A percentile compares a stretch with the other conserved stretches of the same genome.
phyloP scores from a whole-genome alignment of 495 filamentous ascomycete genomes.

The Aspergillus taichungensis region DNA sequence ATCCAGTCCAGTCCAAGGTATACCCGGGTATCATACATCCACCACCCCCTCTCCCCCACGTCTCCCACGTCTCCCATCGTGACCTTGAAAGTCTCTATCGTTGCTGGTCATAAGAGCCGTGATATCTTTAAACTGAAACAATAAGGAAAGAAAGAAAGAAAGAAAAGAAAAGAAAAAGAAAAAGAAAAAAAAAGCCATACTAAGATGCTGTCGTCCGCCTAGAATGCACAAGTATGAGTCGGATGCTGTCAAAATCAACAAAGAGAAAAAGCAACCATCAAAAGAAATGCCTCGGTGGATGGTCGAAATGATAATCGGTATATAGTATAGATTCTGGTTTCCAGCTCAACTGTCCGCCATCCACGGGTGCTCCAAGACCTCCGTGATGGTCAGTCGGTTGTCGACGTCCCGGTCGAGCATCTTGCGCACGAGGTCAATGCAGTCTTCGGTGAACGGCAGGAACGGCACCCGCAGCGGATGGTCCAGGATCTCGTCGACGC shows the following conservation, averaged over 20 bases:
- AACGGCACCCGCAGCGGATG: slow-evolving; percentile 89
- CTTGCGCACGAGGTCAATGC: slow-evolving; percentile 76
- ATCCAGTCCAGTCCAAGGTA: background rate
- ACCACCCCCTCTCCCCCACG: background rate
- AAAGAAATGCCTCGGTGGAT: background rate
- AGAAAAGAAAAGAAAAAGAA: slow-evolving; percentile 3
- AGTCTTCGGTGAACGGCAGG: slow-evolving; percentile 74
- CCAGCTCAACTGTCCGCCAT: slow-evolving; percentile 22
- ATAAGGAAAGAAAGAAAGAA: slow-evolving; percentile 1
- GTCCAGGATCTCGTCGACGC: slow-evolving; percentile 98
- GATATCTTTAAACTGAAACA: slow-evolving; percentile 1
- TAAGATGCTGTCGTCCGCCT: background rate
- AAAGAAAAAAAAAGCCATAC: slow-evolving; percentile 1
- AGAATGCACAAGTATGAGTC: background rate
- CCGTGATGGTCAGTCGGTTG: slow-evolving; percentile 67
- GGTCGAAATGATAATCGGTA: background rate
- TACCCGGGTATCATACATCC: background rate
- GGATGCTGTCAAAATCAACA: background rate
- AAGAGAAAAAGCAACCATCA: too few relatives aligned
- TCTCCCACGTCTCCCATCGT: too few relatives aligned
- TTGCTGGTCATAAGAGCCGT: slow-evolving; percentile 9
- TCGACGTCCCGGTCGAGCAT: slow-evolving; percentile 92
- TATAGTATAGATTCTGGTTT: background rate
- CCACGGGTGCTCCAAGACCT: slow-evolving; percentile 85
- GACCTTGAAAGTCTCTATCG: background rate